Base-by-base conservation (phyloP, 805 yeast genomes). In the Starmerella bacillaris region DNA sequence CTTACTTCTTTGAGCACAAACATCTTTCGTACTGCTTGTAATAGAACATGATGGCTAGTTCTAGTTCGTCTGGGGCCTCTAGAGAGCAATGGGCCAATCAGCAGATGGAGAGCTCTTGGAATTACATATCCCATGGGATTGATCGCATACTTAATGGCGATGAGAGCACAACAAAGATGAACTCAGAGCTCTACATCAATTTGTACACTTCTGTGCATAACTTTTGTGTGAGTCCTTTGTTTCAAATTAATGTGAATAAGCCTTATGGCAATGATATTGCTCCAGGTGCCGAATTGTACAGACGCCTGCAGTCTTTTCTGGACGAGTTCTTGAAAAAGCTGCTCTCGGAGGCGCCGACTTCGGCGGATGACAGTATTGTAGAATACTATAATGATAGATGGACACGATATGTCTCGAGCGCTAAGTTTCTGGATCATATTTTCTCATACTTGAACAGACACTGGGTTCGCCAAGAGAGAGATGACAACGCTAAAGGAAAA, bases 391-490 rank as follows among this genome's bases (percentile, higher is more conserved):
- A 80, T 30, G 65, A 73, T 50, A 71, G 76, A 44, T 92, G 96
- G 94, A 72, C 73, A 43, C 68, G 96, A 40, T 89, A 68, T 54
- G 72, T 92, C 17, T 72, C 80, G 35, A 96, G 96, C 19, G 92
- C 96, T 1, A 78, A 83, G 12, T 78, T 80, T 56, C 59, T 89
- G 54, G 83, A 82, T 55, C 89, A 92, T 53, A 84, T 92, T 4
- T 79, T 89, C 50, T 94, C 86, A 54, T 89, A 89, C 57, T 73
- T 89, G 69, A 89, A 89, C 57, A 69, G 96, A 42, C 89, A 86
- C 58, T 89, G 98, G 98, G 94, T 92, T 30, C 78, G 78, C 47
- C 84, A 92, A 51, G 96, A 86, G 57, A 68, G 96, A 51, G 77
- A 82, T 29, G 95, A 86, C 53, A 95, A 95, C 14, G 49, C 48